Conservation (phyloP, 345 rosid genomes). For the Eucalyptus leucophloia region DNA sequence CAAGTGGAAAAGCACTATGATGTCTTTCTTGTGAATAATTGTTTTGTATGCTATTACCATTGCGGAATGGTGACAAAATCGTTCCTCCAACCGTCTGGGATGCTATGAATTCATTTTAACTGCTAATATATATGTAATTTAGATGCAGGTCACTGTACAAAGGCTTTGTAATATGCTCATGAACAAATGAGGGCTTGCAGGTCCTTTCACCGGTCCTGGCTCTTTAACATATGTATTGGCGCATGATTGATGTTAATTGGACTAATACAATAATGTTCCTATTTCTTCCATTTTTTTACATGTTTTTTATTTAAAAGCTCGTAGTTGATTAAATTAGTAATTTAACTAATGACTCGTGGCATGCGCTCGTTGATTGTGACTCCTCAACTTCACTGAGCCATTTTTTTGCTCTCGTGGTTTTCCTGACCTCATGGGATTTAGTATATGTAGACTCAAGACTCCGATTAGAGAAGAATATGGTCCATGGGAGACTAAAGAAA, state of each 20-base stretch:
- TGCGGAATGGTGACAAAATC: neutral
- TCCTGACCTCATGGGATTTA: too few species aligned
- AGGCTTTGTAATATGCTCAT: neutral
- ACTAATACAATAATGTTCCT: too few species aligned
- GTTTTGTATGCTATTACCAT: neutral
- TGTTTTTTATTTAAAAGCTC: too few species aligned
- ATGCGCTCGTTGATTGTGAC: too few species aligned
- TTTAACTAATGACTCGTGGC: too few species aligned
- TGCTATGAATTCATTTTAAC: neutral
- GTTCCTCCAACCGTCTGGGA: neutral
- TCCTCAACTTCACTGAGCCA: too few species aligned
- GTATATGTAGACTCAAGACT: too few species aligned
- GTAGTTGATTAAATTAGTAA: too few species aligned
- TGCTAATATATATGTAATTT: neutral
- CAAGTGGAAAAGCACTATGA: constrained; percentile 7
- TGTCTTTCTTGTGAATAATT: neutral
- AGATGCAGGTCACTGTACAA: neutral
- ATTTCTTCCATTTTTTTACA: too few species aligned
- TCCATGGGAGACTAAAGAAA: too few species aligned
- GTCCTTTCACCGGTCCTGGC: neutral
- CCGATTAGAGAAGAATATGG: too few species aligned
- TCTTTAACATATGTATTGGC: neutral
- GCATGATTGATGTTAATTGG: neutral
- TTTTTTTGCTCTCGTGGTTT: too few species aligned
- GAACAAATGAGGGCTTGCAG: neutral